Evolutionary conservation across 1,284 basidiomycete genomes (phyloP), one percentile per base, ranked within the genome.

Genomic region (Ceratobasidium sp.): DNA sequence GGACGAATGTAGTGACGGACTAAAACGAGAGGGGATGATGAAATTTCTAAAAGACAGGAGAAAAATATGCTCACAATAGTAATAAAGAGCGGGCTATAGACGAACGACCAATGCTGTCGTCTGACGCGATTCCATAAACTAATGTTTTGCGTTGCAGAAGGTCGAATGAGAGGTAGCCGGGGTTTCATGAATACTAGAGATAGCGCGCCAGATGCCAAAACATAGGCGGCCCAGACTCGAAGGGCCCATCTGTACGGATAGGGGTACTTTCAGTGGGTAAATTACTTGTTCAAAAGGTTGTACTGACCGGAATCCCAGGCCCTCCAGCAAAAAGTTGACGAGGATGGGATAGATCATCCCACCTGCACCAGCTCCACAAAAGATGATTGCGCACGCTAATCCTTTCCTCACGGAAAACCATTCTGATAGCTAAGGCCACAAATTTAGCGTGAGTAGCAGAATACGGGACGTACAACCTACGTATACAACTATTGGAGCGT

Each of bases 281-380:
- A 1, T 48, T n/a, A n/a, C 5, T 17, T 5, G 15, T 26, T n/a
- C 3, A 44, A 23, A 38, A 7, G 2, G 7, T 54, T 33, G 15
- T 4, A 26, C 68, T n/a, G 40, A 70, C 68, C 68, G 48, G 48
- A 79, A 82, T 5, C 81, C 81, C 7, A 82, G 44, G 2, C 23
- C 42, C 17, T 77, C 52, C 28, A 82, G 80, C 2, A 81, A 42
- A 13, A 57, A 67, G 50, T 78, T 77, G 38, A 82, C 40, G 6
- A 79, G 33, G 1, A 81, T 62, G 0, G 81, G 81, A 56, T 79
- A 82, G 9, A 77, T 57, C n/a, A 65, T 79, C n/a, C 81, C 81
- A 20, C 81, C 81, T 5, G 77, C 50, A 17, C 79, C 80, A 7
- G 78, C 67, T 44, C 81, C 81, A 44, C 76, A 78, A 64, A 80